Conservation (phyloP, 257 asterid species). For the Lycium barbarum region DNA sequence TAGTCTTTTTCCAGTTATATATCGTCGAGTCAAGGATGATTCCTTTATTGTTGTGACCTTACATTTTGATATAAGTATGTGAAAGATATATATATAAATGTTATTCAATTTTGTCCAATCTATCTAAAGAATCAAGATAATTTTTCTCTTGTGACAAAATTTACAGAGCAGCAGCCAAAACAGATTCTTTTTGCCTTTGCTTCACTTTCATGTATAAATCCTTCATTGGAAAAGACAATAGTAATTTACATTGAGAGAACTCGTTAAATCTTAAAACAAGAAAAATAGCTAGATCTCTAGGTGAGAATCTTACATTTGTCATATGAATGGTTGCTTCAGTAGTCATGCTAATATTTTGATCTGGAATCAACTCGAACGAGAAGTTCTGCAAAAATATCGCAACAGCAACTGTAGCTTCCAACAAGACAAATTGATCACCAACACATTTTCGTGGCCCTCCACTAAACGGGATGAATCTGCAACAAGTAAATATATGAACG, state of each 20-base stretch:
- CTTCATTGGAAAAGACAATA: conserved; percentile 49
- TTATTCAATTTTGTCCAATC: neutral
- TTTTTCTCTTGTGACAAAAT: neutral
- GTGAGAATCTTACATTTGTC: conserved; percentile 63
- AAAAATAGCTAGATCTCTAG: neutral
- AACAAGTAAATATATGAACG: neutral
- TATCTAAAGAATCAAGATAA: neutral
- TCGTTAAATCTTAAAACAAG: neutral
- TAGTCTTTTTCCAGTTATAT: neutral
- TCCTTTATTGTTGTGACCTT: neutral
- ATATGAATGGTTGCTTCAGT: conserved; percentile 99
- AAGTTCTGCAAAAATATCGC: conserved; percentile 74
- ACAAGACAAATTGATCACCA: conserved; percentile 94
- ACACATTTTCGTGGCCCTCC: conserved; percentile 99
- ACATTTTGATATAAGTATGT: neutral
- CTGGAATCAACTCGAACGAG: conserved; percentile 74
- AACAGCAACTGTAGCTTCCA: conserved; percentile 85
- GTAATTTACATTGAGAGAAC: neutral
- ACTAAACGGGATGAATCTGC: conserved; percentile 81
- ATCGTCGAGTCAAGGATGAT: neutral
- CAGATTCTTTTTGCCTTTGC: conserved; percentile 56
- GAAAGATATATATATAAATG: neutral
- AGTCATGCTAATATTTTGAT: conserved; percentile 91
- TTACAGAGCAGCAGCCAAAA: conserved; percentile 33
- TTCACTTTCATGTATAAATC: conserved; percentile 89